Evolutionary conservation across 352 stramenopile species (phyloP), one percentile per base, ranked within the genome.

Genomic region (Plasmopara muralis): DNA sequence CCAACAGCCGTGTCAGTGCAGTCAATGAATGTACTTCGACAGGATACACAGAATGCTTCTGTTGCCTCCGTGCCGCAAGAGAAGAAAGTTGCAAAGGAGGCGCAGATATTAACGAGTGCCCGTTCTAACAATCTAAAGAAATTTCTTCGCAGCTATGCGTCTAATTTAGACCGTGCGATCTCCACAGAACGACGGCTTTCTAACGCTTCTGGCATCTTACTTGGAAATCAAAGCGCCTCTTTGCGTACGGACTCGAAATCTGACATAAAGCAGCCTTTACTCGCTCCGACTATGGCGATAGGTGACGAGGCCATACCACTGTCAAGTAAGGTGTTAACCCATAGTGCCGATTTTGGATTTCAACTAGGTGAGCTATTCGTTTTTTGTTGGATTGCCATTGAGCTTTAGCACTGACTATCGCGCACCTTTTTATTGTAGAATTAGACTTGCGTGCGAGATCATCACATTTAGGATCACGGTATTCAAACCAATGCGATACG

Each of bases 121-220:
- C 75, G 74, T 44, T 72, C 72, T 0, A 83, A 82, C 66, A 85
- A 85, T 33, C 55, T 88, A 12, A 83, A 76, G 41, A 78, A 77
- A 13, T 88, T 88, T 52, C 54, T 86, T 15, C 66, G 73, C 28
- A 74, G 77, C 16, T 88, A 74, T 46, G 72, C 73, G 12, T 85
- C 74, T 5, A 88, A 88, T 53, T 55, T 88, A 15, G 77, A 86
- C 30, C 68, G 65, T 20, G 57, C 57, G 6, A 50, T 65, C 10
- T 53, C 55, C 9, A 41, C 41, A 1, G 47, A 63, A 39, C 38
- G 50, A 14, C 54, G 50, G 38, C 34, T 57, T 1, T 34, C 35
- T 10, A 50, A 40, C 28, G 35, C 12, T n/a, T 31, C 54, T 13
- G 49, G 55, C 12, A 60, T 59, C 30, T 50, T 54, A 1, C 33